Conservation (phyloP, 768 basidiomycete genomes). For the Filobasidium wieringae region DNA sequence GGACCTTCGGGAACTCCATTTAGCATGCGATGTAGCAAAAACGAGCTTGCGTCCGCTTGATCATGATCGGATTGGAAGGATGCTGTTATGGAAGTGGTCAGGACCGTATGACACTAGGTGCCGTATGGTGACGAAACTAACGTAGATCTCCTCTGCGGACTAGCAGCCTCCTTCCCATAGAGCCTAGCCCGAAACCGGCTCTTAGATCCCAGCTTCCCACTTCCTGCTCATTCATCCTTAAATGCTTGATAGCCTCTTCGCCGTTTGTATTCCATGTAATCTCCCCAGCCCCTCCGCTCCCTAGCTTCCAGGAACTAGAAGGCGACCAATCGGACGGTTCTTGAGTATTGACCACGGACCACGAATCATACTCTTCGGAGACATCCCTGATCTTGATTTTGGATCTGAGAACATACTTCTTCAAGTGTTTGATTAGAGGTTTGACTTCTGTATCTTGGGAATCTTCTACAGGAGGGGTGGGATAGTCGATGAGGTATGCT, state of each 20-base stretch:
- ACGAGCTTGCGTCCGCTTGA: constrained; percentile 34
- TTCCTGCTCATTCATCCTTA: constrained; percentile 15
- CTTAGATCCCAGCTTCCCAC: constrained; percentile 38
- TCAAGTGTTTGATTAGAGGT: constrained; percentile 58
- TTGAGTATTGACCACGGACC: constrained; percentile 46
- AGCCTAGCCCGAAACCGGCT: constrained; percentile 38
- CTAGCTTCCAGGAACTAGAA: constrained; percentile 46
- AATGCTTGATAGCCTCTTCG: constrained; percentile 24
- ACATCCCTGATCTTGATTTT: constrained; percentile 75
- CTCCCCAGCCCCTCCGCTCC: constrained; percentile 65
- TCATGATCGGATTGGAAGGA: constrained; percentile 9
- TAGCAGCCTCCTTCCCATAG: constrained; percentile 66
- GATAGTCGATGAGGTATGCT: constrained; percentile 50
- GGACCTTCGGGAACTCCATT: constrained; percentile 81
- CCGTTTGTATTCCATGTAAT: constrained; percentile 53
- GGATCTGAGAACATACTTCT: constrained; percentile 72
- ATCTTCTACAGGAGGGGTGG: constrained; percentile 34
- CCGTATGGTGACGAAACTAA: constrained; percentile 43
- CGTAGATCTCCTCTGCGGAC: constrained; percentile 59
- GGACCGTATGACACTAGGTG: constrained; percentile 6
- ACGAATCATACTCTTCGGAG: constrained; percentile 65
- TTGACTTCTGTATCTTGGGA: constrained; percentile 20
- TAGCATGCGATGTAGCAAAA: constrained; percentile 63
- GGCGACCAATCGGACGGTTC: not conserved
- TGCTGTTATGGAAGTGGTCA: constrained; percentile 11